Evolutionary conservation across 2,329 filamentous ascomycete genomes (phyloP), one percentile per base, ranked within the genome.

Genomic region (Phyllosticta citrichinensis): DNA sequence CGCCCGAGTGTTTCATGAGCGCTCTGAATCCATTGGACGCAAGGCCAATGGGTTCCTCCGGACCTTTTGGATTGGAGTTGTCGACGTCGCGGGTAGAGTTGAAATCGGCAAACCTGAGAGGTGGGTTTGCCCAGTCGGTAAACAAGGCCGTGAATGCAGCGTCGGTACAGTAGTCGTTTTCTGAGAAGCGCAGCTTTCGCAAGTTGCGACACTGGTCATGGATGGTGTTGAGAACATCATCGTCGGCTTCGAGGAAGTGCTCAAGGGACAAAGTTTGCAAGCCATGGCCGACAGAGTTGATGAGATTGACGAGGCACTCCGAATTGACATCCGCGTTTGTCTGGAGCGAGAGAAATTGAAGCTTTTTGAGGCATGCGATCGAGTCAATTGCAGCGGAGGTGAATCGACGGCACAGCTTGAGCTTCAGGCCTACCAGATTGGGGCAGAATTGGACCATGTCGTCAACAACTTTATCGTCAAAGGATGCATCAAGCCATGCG

Each of bases 1-100:
- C 70, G 3, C 89, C 89, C 0, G 91, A 96, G 70, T 97, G 93
- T 0, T 78, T 76, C 89, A 97, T 96, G 52, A 97, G 75, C 0
- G 90, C 89, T 65, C 81, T 78, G 75, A 97, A 93, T 0, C 88
- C 91, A 5, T 81, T 75, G 0, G 85, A 87, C 58, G 87, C 90
- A 33, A 97, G 80, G 1, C 92, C 93, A 53, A 93, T 76, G 8
- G 82, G 73, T 19, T 67, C 68, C 24, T 81, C 79, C 0, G 83
- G 81, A 55, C 85, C 83, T 22, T 86, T 81, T 0, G 90, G 87
- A 25, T 83, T 82, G 56, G 79, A 76, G 62, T 89, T 84, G 70
- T 96, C 89, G 35, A 95, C 71, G 67, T 91, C 84, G 19, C 92
- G 88, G 63, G 87, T 91, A 64, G 87, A 86, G 66, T 88, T 86